Conservation (phyloP, 2,329 filamentous ascomycete genomes). For the Colletotrichum musicola region DNA sequence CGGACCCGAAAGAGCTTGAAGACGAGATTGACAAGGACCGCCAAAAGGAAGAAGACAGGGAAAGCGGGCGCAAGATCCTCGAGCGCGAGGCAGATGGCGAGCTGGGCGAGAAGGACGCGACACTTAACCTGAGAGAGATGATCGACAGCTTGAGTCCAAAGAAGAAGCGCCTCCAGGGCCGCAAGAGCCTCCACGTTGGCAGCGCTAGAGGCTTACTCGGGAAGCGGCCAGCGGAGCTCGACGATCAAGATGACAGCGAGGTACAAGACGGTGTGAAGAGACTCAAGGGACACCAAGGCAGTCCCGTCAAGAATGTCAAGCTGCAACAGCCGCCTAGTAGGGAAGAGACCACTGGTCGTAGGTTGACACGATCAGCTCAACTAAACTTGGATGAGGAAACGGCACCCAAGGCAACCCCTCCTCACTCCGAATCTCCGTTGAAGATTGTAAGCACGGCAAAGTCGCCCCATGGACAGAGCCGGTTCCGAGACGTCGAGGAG, state of each 20-base stretch:
- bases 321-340: conserved; percentile 78
- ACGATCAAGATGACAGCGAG: conserved; percentile 70
- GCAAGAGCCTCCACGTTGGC: conserved; percentile 83
- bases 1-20: conserved; percentile 73
- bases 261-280: conserved; percentile 75
- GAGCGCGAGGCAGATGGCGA: conserved; percentile 64
- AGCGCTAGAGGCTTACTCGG: conserved; percentile 80
- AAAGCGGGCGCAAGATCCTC: conserved; percentile 68
- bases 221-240: conserved; percentile 79
- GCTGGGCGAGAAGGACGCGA: conserved; percentile 70
- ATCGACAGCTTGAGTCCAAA: conserved; percentile 84
- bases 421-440: conserved; percentile 60
- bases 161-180: conserved; percentile 73
- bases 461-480: conserved; percentile 68
- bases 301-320: conserved; percentile 81
- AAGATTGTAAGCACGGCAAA: conserved; percentile 56
- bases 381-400: conserved; percentile 59
- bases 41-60: conserved; percentile 70
- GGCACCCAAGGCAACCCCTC: conserved; percentile 53
- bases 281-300: conserved; percentile 77
- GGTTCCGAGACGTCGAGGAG: conserved; percentile 67
- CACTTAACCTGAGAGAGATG: conserved; percentile 79
- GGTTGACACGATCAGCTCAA: conserved; percentile 63
- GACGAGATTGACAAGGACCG: conserved; percentile 73
- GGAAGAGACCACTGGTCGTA: conserved; percentile 74